Evolutionary conservation across 208 protist genomes (phyloP), one percentile per base, ranked within the genome.

Genomic region (Crithidia thermophila): DNA sequence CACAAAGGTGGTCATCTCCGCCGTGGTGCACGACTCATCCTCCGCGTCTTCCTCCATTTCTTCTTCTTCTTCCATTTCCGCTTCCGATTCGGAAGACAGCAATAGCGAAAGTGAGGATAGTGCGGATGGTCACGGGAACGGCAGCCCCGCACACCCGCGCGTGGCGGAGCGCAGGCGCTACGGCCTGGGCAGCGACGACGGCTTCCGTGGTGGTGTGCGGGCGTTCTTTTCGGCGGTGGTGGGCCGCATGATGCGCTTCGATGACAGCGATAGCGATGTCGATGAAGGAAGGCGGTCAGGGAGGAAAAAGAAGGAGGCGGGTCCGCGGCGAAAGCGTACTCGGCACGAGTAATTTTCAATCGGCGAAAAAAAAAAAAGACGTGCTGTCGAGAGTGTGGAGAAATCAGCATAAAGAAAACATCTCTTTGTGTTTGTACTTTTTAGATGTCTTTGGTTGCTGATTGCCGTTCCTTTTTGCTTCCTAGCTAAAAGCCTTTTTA

Each of bases 171-270:
- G 11, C 14, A 34, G 45, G 43, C 68, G 68, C 18, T 75, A 75
- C 27, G 68, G 42, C 9, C 68, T 75, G 40, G 21, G 57, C 27
- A 63, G 52, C 33, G 52, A 53, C 0, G 40, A 23, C 31, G 68
- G 68, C 13, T 43, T 75, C 30, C 37, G 52, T 20, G 52, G 53
- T 8, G 68, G 68, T 0, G 34, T 75, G 7, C 60, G 52, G 2
- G 69, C 76, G 16, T 84, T 89, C 45, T 64, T 79, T n/a, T 45
- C 52, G 16, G 77, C 75, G 9, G 77, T 89, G 49, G 79, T 78
- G 36, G 59, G 67, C 20, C 79, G 83, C 43, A 79, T 81, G 10
- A 68, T 82, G 51, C 52, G 46, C 20, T 85, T 85, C 34, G 61
- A 67, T 28, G 77, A 79, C 51, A 67, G 65, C 49, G 75, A 79